Evolutionary conservation across 2,329 filamentous ascomycete genomes (phyloP).

Genomic region (Ophiostoma quercus): DNA sequence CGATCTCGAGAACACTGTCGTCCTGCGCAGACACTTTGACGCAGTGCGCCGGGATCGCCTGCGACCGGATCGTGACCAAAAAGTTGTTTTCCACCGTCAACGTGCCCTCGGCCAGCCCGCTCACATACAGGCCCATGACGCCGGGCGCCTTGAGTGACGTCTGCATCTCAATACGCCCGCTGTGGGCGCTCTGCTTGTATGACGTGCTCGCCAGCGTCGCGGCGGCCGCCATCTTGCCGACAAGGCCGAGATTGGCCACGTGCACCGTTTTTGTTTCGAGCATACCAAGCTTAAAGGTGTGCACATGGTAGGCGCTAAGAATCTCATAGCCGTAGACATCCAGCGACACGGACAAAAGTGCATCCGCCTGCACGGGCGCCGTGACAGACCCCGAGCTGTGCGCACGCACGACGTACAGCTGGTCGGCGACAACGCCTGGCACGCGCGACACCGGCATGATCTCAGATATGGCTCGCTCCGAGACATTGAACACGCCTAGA

Average conservation of each 20-base stretch:
- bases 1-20: constrained; percentile 64
- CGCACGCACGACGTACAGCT: constrained; percentile 65
- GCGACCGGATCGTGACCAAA: constrained; percentile 68
- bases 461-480: constrained; percentile 54
- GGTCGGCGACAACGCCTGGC: constrained; percentile 55
- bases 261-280: constrained; percentile 42
- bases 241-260: constrained; percentile 68
- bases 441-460: constrained; percentile 67
- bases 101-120: constrained; percentile 49
- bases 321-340: constrained; percentile 71
- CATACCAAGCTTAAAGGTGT: constrained; percentile 44
- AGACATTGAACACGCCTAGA: constrained; percentile 80
- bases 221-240: constrained; percentile 85
- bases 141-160: constrained; percentile 76
- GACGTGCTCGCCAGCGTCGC: constrained; percentile 66
- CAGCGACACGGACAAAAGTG: constrained; percentile 58
- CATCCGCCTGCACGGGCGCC: constrained; percentile 41
- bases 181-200: constrained; percentile 43
- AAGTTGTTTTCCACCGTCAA: constrained; percentile 60
- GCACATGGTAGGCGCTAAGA: constrained; percentile 65
- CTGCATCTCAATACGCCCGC: constrained; percentile 59
- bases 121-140: constrained; percentile 69
- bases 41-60: constrained; percentile 61
- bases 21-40: constrained; percentile 54
- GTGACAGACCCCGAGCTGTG: constrained; percentile 63